Evolutionary conservation across 352 stramenopile species (phyloP).

Genomic region (Ophiocytium majus): DNA sequence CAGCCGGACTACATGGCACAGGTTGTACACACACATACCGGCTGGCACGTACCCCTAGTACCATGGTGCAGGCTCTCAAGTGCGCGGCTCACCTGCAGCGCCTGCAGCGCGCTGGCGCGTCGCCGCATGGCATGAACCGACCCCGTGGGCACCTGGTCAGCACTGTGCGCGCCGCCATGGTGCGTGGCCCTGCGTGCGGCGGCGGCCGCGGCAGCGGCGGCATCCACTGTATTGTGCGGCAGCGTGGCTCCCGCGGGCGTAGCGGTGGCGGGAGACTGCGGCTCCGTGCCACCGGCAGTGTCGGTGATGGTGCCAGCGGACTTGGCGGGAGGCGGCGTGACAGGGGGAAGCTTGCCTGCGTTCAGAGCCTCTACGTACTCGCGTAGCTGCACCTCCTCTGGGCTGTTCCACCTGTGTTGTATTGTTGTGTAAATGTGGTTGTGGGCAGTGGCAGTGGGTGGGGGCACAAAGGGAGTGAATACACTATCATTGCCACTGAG

Average conservation of each 20-base stretch:
- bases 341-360: neutral
- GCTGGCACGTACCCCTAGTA: too few relatives aligned
- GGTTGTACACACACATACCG: too few relatives aligned
- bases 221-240: neutral
- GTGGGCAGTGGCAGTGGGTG: neutral
- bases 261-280: neutral
- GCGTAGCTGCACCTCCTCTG: slow-evolving; percentile 2
- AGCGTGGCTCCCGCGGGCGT: too few relatives aligned
- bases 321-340: too few relatives aligned
- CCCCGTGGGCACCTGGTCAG: too few relatives aligned
- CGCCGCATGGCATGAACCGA: neutral
- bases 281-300: neutral
- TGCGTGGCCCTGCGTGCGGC: neutral
- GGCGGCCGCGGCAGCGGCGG: too few relatives aligned
- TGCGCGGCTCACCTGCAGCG: neutral
- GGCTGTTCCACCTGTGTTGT: neutral
- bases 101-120: neutral
- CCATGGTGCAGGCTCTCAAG: too few relatives aligned
- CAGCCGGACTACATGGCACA: too few relatives aligned
- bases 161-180: neutral
- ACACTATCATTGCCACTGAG: neutral
- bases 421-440: neutral
- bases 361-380: neutral
- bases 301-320: neutral
- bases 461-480: neutral